A percentile compares a stretch with the other conserved stretches of the same genome.
phyloP scores from a whole-genome alignment of 148 eudicot genomes.

The Linanthus parryae region DNA sequence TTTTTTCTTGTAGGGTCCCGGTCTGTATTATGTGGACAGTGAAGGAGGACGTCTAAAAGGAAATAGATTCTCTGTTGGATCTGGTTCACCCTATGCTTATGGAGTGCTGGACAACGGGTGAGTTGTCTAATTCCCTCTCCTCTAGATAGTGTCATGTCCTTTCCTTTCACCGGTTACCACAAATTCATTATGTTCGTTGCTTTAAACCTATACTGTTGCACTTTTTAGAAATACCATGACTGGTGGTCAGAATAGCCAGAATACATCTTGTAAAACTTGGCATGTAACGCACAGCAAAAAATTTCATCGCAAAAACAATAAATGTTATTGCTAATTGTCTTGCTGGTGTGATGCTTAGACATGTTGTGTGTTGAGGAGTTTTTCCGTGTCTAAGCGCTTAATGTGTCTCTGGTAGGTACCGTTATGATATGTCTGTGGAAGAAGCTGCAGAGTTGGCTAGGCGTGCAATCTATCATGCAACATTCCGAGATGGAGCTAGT shows the following conservation, averaged over 20 bases:
- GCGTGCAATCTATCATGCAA: conserved; percentile 85
- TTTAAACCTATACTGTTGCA: no score
- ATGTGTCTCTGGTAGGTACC: conserved; percentile 38
- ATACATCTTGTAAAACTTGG: no score
- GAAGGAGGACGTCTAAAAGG: conserved; percentile 99
- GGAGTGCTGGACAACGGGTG: conserved; percentile 94
- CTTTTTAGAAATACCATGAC: no score
- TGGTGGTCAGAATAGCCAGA: no score
- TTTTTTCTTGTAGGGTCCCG: conserved; percentile 93
- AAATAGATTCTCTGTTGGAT: conserved; percentile 87
- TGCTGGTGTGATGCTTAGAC: no score
- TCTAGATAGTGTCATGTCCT: background rate
- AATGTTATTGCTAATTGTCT: no score
- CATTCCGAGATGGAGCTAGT: conserved; percentile 98
- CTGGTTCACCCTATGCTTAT: conserved; percentile 99
- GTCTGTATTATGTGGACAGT: conserved; percentile 93
- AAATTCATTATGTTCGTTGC: no score
- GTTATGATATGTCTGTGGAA: conserved; percentile 65
- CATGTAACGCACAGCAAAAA: no score
- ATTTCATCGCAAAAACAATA: no score
- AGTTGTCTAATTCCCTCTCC: conserved; percentile 3
- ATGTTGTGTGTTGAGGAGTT: no score
- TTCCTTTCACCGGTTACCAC: background rate
- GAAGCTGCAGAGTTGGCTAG: conserved; percentile 86
- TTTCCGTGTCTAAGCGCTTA: no score